Evolutionary conservation across 2,329 filamentous ascomycete genomes (phyloP).

Genomic region (Sphaerulina musiva): DNA sequence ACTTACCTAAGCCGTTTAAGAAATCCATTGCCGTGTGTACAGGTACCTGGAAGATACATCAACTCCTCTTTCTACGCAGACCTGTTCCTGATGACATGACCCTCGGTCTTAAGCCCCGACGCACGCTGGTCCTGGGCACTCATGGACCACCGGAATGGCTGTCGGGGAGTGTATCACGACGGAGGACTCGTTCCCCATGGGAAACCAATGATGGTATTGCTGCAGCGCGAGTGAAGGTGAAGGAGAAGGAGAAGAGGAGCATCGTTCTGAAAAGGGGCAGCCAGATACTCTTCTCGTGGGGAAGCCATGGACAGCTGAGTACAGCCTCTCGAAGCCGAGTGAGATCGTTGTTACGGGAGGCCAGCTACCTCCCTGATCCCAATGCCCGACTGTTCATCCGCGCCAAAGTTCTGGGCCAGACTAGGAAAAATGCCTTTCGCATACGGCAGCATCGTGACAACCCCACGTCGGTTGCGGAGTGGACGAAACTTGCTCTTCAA

Average conservation of each 20-base stretch:
- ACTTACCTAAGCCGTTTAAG: too few relatives aligned
- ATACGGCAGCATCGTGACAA: slow-evolving; percentile 18
- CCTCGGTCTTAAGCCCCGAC: background rate
- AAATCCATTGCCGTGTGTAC: too few relatives aligned
- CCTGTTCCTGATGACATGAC: background rate
- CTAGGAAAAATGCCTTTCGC: slow-evolving; percentile 32
- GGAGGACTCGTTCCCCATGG: too few relatives aligned
- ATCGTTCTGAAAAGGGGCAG: background rate
- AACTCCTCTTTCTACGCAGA: too few relatives aligned
- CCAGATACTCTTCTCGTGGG: slow-evolving; percentile 4
- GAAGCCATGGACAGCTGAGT: slow-evolving; percentile 11
- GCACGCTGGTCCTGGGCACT: background rate
- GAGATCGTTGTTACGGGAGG: slow-evolving; percentile 53
- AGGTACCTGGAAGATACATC: too few relatives aligned
- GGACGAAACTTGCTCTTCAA: slow-evolving; percentile 18
- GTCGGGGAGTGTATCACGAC: too few relatives aligned
- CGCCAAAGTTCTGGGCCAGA: slow-evolving; percentile 44
- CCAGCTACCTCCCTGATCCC: slow-evolving; percentile 55
- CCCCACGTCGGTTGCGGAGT: slow-evolving; percentile 3
- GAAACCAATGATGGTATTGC: too few relatives aligned
- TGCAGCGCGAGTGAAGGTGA: background rate
- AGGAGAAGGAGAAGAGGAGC: background rate
- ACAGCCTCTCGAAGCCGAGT: slow-evolving; percentile 41
- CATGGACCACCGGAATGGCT: too few relatives aligned
- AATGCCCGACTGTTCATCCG: slow-evolving; percentile 47